phyloP scores from a whole-genome alignment of 257 asterid genomes.

The Galeopsis tetrahit region DNA sequence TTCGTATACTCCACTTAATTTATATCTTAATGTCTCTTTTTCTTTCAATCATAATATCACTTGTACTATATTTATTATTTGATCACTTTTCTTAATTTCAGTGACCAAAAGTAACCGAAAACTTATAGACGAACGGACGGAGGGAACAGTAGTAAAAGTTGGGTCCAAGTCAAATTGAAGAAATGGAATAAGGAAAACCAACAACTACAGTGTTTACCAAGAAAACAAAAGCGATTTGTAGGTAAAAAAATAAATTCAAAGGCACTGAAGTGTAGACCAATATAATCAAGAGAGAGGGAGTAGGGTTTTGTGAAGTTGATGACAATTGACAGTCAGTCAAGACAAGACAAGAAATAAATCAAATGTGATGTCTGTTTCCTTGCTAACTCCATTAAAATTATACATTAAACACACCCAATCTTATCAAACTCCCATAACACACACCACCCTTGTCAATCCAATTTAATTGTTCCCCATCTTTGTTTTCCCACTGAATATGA shows the following conservation, averaged over 20 bases:
- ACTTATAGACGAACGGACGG: too few species aligned
- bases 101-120: too few species aligned
- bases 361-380: constrained; percentile 42
- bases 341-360: constrained; percentile 53
- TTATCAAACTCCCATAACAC: constrained; percentile 32
- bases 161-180: too few species aligned
- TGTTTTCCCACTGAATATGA: neutral
- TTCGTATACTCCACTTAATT: too few species aligned
- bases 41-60: too few species aligned
- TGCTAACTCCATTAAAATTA: constrained; percentile 6
- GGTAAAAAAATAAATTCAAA: neutral
- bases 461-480: constrained; percentile 24
- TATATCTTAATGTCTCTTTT: too few species aligned
- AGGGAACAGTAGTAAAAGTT: too few species aligned
- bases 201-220: neutral
- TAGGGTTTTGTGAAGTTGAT: constrained; percentile 36
- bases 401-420: constrained; percentile 24
- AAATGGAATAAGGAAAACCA: too few species aligned
- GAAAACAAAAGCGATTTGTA: neutral
- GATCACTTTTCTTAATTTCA: too few species aligned
- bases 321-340: constrained; percentile 42
- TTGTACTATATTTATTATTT: too few species aligned
- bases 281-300: neutral
- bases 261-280: constrained; percentile 2
- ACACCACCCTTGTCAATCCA: constrained; percentile 33